Base-by-base conservation (phyloP, 140 eudicot genomes). In the Oenanthe javanica region DNA sequence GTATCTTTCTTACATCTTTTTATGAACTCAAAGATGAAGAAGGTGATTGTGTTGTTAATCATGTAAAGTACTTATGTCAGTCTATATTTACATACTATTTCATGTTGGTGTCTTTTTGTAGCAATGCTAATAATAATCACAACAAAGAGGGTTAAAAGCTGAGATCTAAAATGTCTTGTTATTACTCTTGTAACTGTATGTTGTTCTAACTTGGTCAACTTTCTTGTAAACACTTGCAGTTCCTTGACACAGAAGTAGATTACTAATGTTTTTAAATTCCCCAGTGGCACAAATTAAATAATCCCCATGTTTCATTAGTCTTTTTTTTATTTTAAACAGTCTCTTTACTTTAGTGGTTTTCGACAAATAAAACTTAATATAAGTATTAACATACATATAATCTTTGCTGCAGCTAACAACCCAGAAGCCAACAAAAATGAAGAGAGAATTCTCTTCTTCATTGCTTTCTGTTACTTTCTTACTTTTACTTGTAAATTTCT, bases 21-120 rank as follows among this genome's bases (percentile, higher is more conserved):
- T 7, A 7, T n/a, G 2, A 6, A 23, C 25, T n/a, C 31, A 63
- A 63, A 23, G 38, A 63, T 63, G 38, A 63, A 63, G 38, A n/a
- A 23, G 70, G 70, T 63, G 27, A n/a, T 63, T 63, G 70, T 63
- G 70, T 63, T 63, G 70, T 63, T 63, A 23, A 63, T 63, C 69
- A 61, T 61, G 69, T 13, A 9, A 61, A 8, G 31, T 61, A 19
- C 67, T 15, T 15, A 52, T 19, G 15, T 15, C 45, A 42, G 45
- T 42, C 45, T 42, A 42, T 4, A 4, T 42, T 2, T 4, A 42
- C 45, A 42, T 42, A 42, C 45, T 4, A 42, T 42, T 42, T 42
- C 4, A 42, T 42, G 45, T 42, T 42, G 45, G 45, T 42, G 45
- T 42, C 4, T 4, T 42, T 42, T 42, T 42, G 45, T 42, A 42